Conservation (phyloP, 352 stramenopile species). For the Pythium utonaiense region DNA sequence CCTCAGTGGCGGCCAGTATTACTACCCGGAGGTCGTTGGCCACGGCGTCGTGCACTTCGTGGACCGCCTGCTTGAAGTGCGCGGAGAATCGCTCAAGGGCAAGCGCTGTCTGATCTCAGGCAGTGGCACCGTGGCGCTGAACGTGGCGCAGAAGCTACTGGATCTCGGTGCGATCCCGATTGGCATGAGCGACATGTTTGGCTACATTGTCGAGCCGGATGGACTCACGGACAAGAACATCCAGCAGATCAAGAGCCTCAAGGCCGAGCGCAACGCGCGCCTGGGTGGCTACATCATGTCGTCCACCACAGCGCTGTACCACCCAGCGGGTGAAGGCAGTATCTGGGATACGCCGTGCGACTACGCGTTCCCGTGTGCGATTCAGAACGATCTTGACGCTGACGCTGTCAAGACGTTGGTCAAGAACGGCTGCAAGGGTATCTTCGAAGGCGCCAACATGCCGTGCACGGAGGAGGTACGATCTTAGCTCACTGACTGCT, state of each 20-base stretch:
- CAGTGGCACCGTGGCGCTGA: conserved; percentile 92
- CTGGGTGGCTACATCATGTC: conserved; percentile 88
- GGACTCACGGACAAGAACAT: conserved; percentile 73
- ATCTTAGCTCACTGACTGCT: neutral
- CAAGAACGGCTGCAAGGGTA: conserved; percentile 86
- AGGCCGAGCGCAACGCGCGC: conserved; percentile 75
- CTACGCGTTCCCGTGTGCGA: conserved; percentile 95
- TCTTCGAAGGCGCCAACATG: conserved; percentile 87
- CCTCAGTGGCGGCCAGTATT: conserved; percentile 85
- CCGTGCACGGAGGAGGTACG: conserved; percentile 67
- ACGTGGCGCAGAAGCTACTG: conserved; percentile 93
- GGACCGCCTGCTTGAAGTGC: conserved; percentile 90
- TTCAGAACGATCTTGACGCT: conserved; percentile 91
- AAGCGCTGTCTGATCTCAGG: conserved; percentile 97
- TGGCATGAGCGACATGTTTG: conserved; percentile 94
- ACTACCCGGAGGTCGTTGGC: conserved; percentile 91
- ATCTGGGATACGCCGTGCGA: conserved; percentile 93
- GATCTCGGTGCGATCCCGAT: conserved; percentile 95
- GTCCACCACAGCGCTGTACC: conserved; percentile 85
- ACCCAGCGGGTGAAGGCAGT: conserved; percentile 64
- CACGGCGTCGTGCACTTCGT: conserved; percentile 95
- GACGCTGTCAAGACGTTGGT: conserved; percentile 67
- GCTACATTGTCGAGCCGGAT: conserved; percentile 94
- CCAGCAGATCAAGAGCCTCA: conserved; percentile 73
- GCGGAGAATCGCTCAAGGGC: conserved; percentile 91